These are phyloP conservation scores for Catenaria anguillulae DNA, from an alignment of 371 early-diverging fungal species.

Conservation along the genomic window DNA sequence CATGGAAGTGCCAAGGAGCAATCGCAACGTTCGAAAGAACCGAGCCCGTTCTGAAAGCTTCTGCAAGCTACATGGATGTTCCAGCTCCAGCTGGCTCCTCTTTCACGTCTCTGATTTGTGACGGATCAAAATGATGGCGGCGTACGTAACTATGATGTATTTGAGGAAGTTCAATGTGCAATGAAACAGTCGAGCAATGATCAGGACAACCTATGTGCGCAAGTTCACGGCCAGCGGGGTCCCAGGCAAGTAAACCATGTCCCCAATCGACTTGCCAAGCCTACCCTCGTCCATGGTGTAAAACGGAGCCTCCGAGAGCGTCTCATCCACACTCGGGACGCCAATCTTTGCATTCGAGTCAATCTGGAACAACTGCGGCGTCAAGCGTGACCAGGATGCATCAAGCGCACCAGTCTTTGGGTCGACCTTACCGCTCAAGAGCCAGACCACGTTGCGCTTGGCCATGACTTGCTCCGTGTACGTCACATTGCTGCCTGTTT, in stretches of 20 bases:
- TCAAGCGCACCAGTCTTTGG: no score
- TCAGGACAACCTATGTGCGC: no score
- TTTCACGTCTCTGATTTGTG: no score
- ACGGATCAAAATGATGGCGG: no score
- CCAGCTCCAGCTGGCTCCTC: no score
- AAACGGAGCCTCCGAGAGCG: background rate
- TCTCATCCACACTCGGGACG: background rate
- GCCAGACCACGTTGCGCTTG: background rate
- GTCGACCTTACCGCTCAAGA: background rate
- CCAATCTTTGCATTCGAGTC: background rate
- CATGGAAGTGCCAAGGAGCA: no score
- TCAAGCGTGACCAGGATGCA: background rate
- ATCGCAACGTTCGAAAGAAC: no score
- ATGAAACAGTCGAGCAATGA: no score
- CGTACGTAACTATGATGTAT: no score
- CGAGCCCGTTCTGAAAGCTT: no score
- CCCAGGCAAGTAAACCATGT: background rate
- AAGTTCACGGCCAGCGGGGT: background rate
- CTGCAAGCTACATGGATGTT: no score
- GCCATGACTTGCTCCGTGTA: background rate
- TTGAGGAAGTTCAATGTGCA: no score
- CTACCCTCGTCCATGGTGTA: background rate
- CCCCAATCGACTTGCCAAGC: background rate
- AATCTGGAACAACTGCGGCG: background rate
- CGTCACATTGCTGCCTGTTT: background rate